Evolutionary conservation across 2,329 filamentous ascomycete species (phyloP).

Genomic region (Hirsutella minnesotensis): DNA sequence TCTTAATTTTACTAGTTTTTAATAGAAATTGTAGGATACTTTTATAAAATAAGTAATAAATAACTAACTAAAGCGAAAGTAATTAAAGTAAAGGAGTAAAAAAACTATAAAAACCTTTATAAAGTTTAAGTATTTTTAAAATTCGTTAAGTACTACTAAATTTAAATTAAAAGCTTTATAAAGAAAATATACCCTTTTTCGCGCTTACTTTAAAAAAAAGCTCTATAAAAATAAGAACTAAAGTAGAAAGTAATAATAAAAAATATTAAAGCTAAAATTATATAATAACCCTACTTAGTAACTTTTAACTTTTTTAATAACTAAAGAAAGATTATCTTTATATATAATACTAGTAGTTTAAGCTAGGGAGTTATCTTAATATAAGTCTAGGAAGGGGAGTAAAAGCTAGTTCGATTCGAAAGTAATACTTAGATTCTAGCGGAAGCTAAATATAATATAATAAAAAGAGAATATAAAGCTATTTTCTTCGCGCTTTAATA

Average conservation of each 20-base stretch:
- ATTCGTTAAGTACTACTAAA: not conserved
- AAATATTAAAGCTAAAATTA: not conserved
- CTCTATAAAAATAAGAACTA: not conserved
- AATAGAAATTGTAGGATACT: constrained; percentile 5
- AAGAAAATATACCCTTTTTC: not conserved
- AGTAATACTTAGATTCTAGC: not conserved
- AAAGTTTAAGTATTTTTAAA: not conserved
- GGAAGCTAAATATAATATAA: not conserved
- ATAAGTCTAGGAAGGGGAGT: not conserved
- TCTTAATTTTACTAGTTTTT: too few species aligned
- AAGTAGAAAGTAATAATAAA: not conserved
- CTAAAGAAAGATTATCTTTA: not conserved
- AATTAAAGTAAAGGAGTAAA: not conserved
- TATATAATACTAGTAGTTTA: not conserved
- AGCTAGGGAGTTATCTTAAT: not conserved
- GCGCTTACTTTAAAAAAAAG: not conserved
- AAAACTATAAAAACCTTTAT: not conserved
- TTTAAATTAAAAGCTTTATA: not conserved
- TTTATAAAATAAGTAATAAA: not conserved
- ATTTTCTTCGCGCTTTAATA: not conserved
- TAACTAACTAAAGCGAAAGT: too few species aligned
- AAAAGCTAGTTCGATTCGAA: not conserved
- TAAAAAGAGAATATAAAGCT: not conserved
- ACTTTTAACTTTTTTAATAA: not conserved
- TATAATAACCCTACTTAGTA: not conserved